These are phyloP conservation scores for Malassezia sp. DNA, from an alignment of 1,284 basidiomycete genomes.

Conservation along the genomic window DNA sequence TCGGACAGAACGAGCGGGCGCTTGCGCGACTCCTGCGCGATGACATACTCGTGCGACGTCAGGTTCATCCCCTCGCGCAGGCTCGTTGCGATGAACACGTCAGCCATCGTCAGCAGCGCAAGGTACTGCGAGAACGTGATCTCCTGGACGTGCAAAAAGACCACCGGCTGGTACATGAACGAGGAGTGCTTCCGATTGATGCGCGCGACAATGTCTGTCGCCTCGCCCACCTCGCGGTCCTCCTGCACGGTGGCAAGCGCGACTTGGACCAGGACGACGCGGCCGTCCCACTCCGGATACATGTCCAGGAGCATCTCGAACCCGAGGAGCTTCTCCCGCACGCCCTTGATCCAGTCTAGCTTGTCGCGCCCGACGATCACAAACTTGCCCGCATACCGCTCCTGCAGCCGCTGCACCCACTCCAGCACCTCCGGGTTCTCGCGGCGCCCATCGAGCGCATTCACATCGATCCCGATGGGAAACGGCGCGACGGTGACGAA, in stretches of 20 bases:
- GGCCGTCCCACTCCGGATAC: constrained; percentile 64
- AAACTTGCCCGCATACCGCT: constrained; percentile 71
- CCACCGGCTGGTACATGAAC: constrained; percentile 73
- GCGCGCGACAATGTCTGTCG: constrained; percentile 64
- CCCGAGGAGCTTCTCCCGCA: constrained; percentile 67
- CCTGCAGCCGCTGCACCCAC: constrained; percentile 64
- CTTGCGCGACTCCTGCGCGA: constrained; percentile 52
- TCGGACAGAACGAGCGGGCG: constrained; percentile 60
- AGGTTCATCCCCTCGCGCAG: constrained; percentile 78
- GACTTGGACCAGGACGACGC: constrained; percentile 73
- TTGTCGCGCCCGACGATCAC: constrained; percentile 77
- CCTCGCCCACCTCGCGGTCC: constrained; percentile 62
- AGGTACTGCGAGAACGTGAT: constrained; percentile 75
- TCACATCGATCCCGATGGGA: constrained; percentile 78
- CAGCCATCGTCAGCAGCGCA: constrained; percentile 66
- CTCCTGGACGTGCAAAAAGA: constrained; percentile 75
- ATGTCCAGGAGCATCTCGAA: constrained; percentile 73
- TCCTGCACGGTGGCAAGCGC: constrained; percentile 69
- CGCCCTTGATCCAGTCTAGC: constrained; percentile 72
- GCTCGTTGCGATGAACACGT: constrained; percentile 74
- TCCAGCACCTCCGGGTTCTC: constrained; percentile 67
- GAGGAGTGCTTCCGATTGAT: constrained; percentile 72
- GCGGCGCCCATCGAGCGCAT: constrained; percentile 58
- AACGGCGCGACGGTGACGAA: constrained; percentile 77
- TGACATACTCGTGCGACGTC: constrained; percentile 70